Evolutionary conservation across 805 yeast species (phyloP), one percentile per base, ranked within the genome.

Genomic region (Aciculoconidium aculeatum): DNA sequence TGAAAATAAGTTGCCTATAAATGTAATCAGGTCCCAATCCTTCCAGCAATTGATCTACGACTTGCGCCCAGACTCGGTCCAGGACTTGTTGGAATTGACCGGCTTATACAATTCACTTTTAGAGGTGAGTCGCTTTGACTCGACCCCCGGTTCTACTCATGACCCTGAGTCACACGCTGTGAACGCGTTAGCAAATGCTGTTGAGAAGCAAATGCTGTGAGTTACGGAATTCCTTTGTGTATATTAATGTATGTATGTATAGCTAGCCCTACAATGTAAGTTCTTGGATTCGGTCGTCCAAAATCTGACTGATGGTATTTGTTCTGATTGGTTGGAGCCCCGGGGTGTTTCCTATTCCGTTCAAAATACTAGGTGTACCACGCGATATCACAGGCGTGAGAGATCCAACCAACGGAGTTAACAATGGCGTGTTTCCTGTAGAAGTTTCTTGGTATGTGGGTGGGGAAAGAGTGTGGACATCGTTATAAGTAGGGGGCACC

Each of bases 401-500:
- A 11, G 35, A 35, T 23, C 8, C 28, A 23, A 36, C 23, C 16
- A 23, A 19, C 4, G 40, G 44, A 4, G 25, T 58, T 67, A 53
- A 23, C 7, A 28, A 26, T 2, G 56, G 55, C 0, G 57, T 46
- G 7, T 23, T 12, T 8, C 15, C 20, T 7, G 28, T 22, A 2
- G 51, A 35, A 0, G 51, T 32, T 25, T 50, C 56, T 19, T 42
- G 42, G 39, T 92, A 90, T 3, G 77, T 75, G 2, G 98, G 98
- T 0, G 98, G 98, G 13, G 88, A 76, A 23, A 85, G 65, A 0
- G 94, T 76, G 16, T 76, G 66, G 12, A 92, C 87, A 41, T 86
- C 90, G 31, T 76, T 85, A 47, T 92, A 92, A 12, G 87, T 82
- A 1, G 99, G 99, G 2, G 99, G 99, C 11, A 94, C 97, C 55